Evolutionary conservation across 2,329 filamentous ascomycete species (phyloP), one percentile per base, ranked within the genome.

Genomic region (Aspergillus terreus): DNA sequence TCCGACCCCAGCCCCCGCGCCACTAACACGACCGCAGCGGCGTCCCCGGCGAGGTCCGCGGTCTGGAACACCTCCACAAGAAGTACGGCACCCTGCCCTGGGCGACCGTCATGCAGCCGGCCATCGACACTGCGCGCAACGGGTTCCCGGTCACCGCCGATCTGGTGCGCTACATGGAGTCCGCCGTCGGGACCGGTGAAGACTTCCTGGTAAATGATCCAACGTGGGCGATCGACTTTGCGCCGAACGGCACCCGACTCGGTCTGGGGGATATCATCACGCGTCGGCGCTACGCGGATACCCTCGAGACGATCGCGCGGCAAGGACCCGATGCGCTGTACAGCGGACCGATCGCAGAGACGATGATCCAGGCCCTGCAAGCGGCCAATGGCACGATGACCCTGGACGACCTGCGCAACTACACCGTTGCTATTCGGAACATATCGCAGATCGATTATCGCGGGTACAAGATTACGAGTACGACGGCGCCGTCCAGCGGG

Each of bases 181-280:
- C 67, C 3, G 81, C 79, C 1, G 76, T 75, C 51, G 67, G 65
- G 52, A 68, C 52, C 50, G 60, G 75, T 6, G 70, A 79, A 45
- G 79, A 90, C 59, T 96, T 95, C 62, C 73, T 96, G 0, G 75
- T 84, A 0, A 78, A 87, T 3, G 84, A 96, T 51, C 84, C 87
- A 0, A 82, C 83, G 3, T 97, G 90, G 87, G 90, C 92, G 0
- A 69, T 88, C 44, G 92, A 96, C 66, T 96, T 96, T 73, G 91
- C 90, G 2, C 90, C 90, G 0, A 84, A 92, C 54, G 92, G 91
- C 3, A 86, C 80, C 0, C 76, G 89, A 2, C 62, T 96, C 0
- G 76, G 80, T 15, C 71, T 91, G 2, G 90, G 89, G 15, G 89
- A 95, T 45, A 86, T 72, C 0, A 90, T 97, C 63, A 92, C 87